Evolutionary conservation across 1,139 yeast species (phyloP).

Genomic region (Candida sp.): DNA sequence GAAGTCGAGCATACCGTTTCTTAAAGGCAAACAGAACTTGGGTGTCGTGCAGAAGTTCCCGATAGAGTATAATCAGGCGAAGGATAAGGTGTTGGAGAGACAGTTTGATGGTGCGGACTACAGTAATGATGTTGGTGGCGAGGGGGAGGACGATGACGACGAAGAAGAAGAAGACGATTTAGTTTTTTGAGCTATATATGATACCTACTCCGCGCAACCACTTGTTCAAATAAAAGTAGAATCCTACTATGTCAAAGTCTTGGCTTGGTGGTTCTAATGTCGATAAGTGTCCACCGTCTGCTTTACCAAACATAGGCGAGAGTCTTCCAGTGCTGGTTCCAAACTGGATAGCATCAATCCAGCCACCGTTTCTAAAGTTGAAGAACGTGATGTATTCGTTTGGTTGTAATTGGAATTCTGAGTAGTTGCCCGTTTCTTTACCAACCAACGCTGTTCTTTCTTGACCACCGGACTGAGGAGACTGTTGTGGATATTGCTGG

Average conservation of each 20-base stretch:
- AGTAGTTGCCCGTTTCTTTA: conserved; percentile 55
- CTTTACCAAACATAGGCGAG: conserved; percentile 62
- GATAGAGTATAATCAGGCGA: conserved; percentile 71
- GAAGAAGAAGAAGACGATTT: background rate
- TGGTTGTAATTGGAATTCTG: conserved; percentile 57
- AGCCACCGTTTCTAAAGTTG: conserved; percentile 74
- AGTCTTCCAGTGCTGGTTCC: conserved; percentile 53
- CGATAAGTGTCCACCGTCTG: conserved; percentile 69
- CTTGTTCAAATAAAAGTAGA: conserved; percentile 64
- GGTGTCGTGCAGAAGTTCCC: conserved; percentile 53
- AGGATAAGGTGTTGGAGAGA: conserved; percentile 62
- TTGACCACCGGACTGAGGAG: conserved; percentile 7
- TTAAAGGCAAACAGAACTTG: conserved; percentile 13
- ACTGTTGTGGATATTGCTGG: background rate
- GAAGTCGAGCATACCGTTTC: conserved; percentile 14
- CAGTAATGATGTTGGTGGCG: background rate
- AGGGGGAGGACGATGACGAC: conserved; percentile 24
- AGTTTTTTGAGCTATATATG: conserved; percentile 38
- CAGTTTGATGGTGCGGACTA: conserved; percentile 31
- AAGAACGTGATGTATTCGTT: conserved; percentile 69
- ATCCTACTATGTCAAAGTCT: conserved; percentile 62
- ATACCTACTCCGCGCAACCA: conserved; percentile 83
- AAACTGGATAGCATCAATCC: conserved; percentile 90
- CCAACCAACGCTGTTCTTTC: conserved; percentile 54
- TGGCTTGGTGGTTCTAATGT: conserved; percentile 59